Percentiles rank a stretch among this genome's conserved stretches.
phyloP scores from a whole-genome alignment of 352 stramenopile species.

The Phytophthora constricta region DNA sequence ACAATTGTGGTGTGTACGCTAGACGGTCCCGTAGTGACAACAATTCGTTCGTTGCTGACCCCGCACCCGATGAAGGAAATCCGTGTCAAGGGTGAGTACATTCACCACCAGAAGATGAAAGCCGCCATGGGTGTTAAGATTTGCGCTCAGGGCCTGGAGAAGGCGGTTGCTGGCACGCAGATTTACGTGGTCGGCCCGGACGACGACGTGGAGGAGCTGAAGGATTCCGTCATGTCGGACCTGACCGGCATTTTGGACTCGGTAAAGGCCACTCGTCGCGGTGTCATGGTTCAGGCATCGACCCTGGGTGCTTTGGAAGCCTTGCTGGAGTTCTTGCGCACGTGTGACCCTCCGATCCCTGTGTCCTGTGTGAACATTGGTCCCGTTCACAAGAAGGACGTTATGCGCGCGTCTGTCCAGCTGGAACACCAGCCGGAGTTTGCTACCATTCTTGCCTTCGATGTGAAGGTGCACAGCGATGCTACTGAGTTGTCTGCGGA shows the following conservation, averaged over 20 bases:
- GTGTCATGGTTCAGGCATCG: slow-evolving; percentile 99
- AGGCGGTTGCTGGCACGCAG: slow-evolving; percentile 97
- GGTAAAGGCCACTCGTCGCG: slow-evolving; percentile 95
- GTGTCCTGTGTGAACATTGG: slow-evolving; percentile 97
- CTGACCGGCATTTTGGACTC: slow-evolving; percentile 95
- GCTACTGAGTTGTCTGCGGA: slow-evolving; percentile 91
- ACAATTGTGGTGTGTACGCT: slow-evolving; percentile 98
- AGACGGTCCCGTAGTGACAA: slow-evolving; percentile 97
- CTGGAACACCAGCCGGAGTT: slow-evolving; percentile 98
- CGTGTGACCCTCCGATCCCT: slow-evolving; percentile 94
- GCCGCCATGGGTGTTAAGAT: slow-evolving; percentile 99
- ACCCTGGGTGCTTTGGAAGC: slow-evolving; percentile 98
- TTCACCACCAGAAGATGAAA: slow-evolving; percentile 98
- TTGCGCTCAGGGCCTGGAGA: slow-evolving; percentile 96
- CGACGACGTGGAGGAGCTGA: slow-evolving; percentile 98
- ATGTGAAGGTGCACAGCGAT: slow-evolving; percentile 97
- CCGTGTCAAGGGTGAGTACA: slow-evolving; percentile 93
- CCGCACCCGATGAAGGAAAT: slow-evolving; percentile 98
- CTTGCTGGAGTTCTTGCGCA: slow-evolving; percentile 97
- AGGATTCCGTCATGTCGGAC: slow-evolving; percentile 97
- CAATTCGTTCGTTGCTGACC: slow-evolving; percentile 97
- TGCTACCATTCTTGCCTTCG: slow-evolving; percentile 98
- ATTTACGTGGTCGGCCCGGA: slow-evolving; percentile 97
- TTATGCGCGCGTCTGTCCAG: slow-evolving; percentile 98
- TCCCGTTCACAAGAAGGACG: slow-evolving; percentile 98